Evolutionary conservation across 2,329 filamentous ascomycete species (phyloP).

Genomic region (Trichoderma lentiforme): DNA sequence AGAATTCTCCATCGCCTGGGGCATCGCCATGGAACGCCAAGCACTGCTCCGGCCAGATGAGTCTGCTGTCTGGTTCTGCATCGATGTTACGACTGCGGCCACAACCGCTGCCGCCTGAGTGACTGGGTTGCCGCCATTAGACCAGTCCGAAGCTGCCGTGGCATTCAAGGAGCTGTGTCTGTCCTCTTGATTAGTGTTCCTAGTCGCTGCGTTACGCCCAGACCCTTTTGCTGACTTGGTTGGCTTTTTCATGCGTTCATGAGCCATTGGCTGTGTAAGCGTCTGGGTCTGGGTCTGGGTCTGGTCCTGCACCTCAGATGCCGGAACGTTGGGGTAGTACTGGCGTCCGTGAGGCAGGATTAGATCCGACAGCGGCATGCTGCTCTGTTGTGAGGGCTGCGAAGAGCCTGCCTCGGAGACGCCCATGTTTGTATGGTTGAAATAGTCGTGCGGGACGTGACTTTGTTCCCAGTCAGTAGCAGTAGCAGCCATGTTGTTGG

Average conservation of each 20-base stretch:
- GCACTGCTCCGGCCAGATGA: not conserved
- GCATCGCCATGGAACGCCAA: constrained; percentile 18
- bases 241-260: not conserved
- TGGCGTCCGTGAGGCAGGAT: constrained; percentile 22
- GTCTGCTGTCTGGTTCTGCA: constrained; percentile 1
- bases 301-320: constrained; percentile 5
- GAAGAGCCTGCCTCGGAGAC: constrained; percentile 27
- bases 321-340: constrained; percentile 21
- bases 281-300: not conserved
- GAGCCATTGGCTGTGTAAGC: not conserved
- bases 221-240: not conserved
- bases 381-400: constrained; percentile 21
- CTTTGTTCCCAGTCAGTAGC: constrained; percentile 22
- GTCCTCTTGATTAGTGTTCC: not conserved
- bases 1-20: constrained; percentile 24
- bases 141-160: constrained; percentile 5
- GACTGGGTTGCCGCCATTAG: not conserved
- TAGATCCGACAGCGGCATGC: constrained; percentile 11
- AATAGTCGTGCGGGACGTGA: constrained; percentile 26
- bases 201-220: not conserved
- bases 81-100: constrained; percentile 2
- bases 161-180: not conserved
- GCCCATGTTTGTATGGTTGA: constrained; percentile 27
- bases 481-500: constrained; percentile 22
- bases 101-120: constrained; percentile 10